phyloP scores from a whole-genome alignment of 2,329 filamentous ascomycete genomes.

The Aspergillus piperis region DNA sequence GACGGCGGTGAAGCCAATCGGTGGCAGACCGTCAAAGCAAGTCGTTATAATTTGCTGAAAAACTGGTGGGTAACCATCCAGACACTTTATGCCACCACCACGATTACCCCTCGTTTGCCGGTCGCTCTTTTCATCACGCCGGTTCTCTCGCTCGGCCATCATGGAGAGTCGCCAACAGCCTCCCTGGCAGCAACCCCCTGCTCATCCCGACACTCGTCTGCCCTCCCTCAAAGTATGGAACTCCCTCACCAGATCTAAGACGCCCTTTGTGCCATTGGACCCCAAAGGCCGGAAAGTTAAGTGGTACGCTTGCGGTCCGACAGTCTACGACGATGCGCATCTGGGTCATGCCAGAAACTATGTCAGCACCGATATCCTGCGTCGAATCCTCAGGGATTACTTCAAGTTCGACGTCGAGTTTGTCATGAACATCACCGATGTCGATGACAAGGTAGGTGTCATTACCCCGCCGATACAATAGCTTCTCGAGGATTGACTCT shows the following conservation, averaged over 20 bases:
- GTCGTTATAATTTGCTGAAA: neutral
- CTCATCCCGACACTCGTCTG: slow-evolving; percentile 36
- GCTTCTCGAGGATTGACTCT: slow-evolving; percentile 9
- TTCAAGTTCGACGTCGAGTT: slow-evolving; percentile 82
- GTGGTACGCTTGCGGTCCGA: slow-evolving; percentile 91
- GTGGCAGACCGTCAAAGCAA: neutral
- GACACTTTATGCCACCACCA: slow-evolving; percentile 5
- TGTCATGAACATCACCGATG: slow-evolving; percentile 90
- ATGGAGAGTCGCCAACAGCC: slow-evolving; percentile 44
- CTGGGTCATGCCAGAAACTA: slow-evolving; percentile 86
- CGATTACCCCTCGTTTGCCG: slow-evolving; percentile 3
- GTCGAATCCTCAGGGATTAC: slow-evolving; percentile 78
- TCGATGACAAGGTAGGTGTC: slow-evolving; percentile 68
- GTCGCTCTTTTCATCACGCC: neutral
- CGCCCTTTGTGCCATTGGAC: slow-evolving; percentile 73
- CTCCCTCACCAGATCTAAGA: slow-evolving; percentile 73
- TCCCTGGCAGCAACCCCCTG: slow-evolving; percentile 45
- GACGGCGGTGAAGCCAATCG: slow-evolving; percentile 1
- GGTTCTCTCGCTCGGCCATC: slow-evolving; percentile 4
- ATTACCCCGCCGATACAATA: neutral
- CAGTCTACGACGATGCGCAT: slow-evolving; percentile 80
- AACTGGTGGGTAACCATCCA: no score
- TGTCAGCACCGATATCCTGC: slow-evolving; percentile 84
- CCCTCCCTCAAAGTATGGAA: slow-evolving; percentile 75
- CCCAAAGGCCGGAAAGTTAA: slow-evolving; percentile 66